These are phyloP conservation scores for Candida orba DNA, from an alignment of 805 yeast genomes.

Conservation along the genomic window DNA sequence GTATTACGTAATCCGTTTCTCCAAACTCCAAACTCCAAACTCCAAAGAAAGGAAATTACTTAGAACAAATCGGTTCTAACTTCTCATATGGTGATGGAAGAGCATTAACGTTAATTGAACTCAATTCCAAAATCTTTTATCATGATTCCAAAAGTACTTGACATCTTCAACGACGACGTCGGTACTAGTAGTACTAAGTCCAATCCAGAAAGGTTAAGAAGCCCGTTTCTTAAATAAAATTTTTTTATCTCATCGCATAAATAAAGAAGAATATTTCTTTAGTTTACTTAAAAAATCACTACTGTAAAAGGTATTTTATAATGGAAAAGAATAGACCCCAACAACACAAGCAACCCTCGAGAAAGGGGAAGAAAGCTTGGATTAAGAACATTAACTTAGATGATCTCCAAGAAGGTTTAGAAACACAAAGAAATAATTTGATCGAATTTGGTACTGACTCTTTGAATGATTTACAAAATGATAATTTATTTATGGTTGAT, in stretches of 20 bases:
- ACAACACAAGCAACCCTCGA: conserved; percentile 61
- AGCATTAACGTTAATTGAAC: too few species aligned
- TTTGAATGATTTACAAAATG: conserved; percentile 31
- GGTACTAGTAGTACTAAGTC: too few species aligned
- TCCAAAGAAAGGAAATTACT: too few species aligned
- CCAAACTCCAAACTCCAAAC: too few species aligned
- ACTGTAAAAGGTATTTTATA: not conserved
- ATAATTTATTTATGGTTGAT: conserved; percentile 57
- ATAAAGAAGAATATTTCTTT: not conserved
- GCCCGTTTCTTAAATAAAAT: not conserved
- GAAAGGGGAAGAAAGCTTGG: conserved; percentile 93
- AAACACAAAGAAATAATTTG: conserved; percentile 56
- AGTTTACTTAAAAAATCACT: not conserved
- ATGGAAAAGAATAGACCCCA: conserved; percentile 45
- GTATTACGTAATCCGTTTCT: too few species aligned
- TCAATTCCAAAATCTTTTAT: too few species aligned
- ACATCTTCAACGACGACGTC: too few species aligned
- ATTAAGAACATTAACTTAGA: conserved; percentile 84
- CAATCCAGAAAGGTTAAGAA: not conserved
- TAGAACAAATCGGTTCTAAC: too few species aligned
- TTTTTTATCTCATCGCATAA: not conserved
- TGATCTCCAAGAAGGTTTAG: conserved; percentile 68
- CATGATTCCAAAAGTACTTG: too few species aligned
- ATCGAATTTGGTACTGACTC: conserved; percentile 44
- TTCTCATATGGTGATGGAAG: too few species aligned